Conservation (phyloP, 495 filamentous ascomycete species). For the Aspergillus biplanus region DNA sequence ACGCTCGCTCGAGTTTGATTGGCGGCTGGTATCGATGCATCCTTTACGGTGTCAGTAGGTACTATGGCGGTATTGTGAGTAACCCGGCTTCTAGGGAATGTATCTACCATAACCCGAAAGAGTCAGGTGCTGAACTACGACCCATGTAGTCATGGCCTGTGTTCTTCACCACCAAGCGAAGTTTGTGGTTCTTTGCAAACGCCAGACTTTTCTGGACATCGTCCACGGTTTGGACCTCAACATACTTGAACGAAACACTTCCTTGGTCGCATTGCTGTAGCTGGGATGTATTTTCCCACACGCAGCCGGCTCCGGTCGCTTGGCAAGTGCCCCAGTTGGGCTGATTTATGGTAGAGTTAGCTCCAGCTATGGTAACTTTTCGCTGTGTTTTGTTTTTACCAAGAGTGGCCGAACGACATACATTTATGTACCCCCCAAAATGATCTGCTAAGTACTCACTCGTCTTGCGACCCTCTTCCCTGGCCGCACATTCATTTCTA, state of each 20-base stretch:
- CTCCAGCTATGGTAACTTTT: too few species aligned
- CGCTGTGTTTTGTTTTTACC: too few species aligned
- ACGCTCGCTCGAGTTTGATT: conserved; percentile 22
- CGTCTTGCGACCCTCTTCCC: too few species aligned
- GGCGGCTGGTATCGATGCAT: conserved; percentile 30
- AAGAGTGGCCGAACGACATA: too few species aligned
- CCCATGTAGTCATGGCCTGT: conserved; percentile 43
- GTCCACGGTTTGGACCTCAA: conserved; percentile 12
- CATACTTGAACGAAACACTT: conserved; percentile 17
- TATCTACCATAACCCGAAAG: conserved; percentile 42
- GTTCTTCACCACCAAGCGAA: conserved; percentile 44
- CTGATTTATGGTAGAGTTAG: not conserved
- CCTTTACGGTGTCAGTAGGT: conserved; percentile 28
- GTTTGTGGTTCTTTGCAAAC: conserved; percentile 32
- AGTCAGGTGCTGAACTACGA: conserved; percentile 20
- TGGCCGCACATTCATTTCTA: too few species aligned
- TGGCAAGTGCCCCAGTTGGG: conserved; percentile 20
- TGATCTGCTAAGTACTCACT: too few species aligned
- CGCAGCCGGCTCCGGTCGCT: conserved; percentile 16
- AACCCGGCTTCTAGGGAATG: too few species aligned
- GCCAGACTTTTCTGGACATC: conserved; percentile 14
- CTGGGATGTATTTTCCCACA: not conserved
- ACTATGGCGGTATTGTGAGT: too few species aligned
- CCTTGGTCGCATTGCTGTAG: conserved; percentile 9
- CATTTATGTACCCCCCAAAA: too few species aligned